phyloP scores from a whole-genome alignment of 23 red algal genomes.

The Gracilaria vermiculophylla region DNA sequence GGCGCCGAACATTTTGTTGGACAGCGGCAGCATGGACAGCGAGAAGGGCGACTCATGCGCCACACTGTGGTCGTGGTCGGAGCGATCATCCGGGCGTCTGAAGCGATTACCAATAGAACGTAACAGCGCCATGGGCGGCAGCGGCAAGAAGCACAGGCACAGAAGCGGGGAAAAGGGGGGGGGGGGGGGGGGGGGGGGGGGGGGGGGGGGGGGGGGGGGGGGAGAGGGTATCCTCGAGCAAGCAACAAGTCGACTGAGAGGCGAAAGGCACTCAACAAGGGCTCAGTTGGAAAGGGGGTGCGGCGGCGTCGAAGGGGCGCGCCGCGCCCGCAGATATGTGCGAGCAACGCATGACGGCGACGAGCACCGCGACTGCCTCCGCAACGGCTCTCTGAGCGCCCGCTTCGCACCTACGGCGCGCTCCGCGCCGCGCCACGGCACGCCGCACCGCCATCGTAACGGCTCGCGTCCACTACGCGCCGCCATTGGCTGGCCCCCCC shows the following conservation, averaged over 20 bases:
- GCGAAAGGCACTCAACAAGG: no score
- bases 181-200: neutral
- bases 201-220: neutral
- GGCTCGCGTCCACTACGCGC: no score
- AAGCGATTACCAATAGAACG: conserved; percentile 63
- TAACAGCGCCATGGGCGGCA: conserved; percentile 13
- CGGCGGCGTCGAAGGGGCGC: no score
- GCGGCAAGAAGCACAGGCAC: neutral
- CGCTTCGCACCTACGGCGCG: no score
- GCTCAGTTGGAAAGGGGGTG: no score
- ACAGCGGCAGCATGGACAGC: neutral
- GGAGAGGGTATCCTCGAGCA: no score
- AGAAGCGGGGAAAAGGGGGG: neutral
- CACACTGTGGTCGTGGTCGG: neutral
- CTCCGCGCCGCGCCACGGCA: no score
- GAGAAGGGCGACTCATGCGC: neutral
- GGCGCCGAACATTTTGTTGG: conserved; percentile 16
- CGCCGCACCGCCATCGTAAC: no score
- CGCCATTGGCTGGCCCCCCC: no score
- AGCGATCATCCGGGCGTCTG: conserved; percentile 36
- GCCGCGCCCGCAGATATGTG: neutral
- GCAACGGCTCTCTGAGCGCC: no score
- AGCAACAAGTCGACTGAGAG: no score
- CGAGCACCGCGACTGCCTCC: no score
- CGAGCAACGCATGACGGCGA: neutral